Base-by-base conservation (phyloP, 2,329 filamentous ascomycete species). In the Colletotrichum sp. region DNA sequence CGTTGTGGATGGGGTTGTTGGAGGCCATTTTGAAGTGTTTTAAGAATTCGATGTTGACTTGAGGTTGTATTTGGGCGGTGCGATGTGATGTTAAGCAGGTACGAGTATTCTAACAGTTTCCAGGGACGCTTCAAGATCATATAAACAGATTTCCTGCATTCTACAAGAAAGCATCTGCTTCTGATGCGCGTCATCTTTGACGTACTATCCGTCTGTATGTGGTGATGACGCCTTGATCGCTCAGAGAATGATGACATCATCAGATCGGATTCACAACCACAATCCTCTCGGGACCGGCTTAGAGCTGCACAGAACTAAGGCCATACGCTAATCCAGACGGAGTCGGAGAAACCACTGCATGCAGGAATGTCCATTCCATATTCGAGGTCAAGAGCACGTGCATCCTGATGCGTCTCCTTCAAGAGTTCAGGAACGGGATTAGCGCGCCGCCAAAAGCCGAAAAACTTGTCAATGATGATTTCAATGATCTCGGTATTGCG, bases 221-320 rank as follows among this genome's bases (percentile, higher is more conserved):
- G 32, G 16, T 26, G 36, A 74, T 74, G 71, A 74, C 71, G 71
- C 64, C 64, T 58, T 24, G 24, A 48, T 59, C 68, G 21, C 21
- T 13, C n/a, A 7, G 7, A 28, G 9, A 71, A n/a, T 24, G 30
- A 58, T 65, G 66, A 74, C 71, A 74, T 74, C 71, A 74, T 74
- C 65, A 43, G 28, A 52, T 21, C 43, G 43, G 4, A 9, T 7
- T 7, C 36, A 13, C 43, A 52, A 21, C n/a, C 10, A 1, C n/a
- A 13, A 52, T 52, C 1, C 43, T 52, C 43, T 52, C 43, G 5
- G 10, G n/a, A 7, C 8, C n/a, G 18, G 3, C 10, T n/a, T 12
- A 21, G n/a, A 48, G 43, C 43, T 48, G 43, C 10, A 6, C 10
- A 4, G 43, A 48, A 13, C 10, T 36, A 16, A 7, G 6, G 34